Conservation (phyloP, 176 grass and related monocot species). For the Lolium rigidum region DNA sequence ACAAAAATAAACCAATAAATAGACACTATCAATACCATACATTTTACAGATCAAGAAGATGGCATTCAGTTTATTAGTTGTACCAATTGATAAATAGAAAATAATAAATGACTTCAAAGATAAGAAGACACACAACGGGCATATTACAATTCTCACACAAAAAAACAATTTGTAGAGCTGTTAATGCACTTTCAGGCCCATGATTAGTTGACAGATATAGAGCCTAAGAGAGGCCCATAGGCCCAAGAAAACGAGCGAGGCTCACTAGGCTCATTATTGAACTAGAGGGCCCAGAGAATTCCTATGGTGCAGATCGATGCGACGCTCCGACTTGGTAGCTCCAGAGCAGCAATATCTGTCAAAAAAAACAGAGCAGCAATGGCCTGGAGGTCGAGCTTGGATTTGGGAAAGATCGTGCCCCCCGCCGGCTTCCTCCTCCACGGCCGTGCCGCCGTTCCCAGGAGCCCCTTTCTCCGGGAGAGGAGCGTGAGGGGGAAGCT, state of each 20-base stretch:
- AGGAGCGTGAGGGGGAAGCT: slow-evolving; percentile 11
- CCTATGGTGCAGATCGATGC: slow-evolving; percentile 42
- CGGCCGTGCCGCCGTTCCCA: not conserved
- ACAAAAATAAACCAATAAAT: not conserved
- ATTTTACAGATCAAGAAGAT: too few relatives aligned
- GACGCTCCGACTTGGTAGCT: slow-evolving; percentile 6
- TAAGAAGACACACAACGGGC: too few relatives aligned
- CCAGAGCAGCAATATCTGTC: too few relatives aligned
- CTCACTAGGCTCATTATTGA: too few relatives aligned
- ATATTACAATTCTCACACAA: too few relatives aligned
- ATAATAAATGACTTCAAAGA: too few relatives aligned
- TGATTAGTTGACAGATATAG: too few relatives aligned
- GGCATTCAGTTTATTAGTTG: not conserved
- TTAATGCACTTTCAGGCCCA: not conserved
- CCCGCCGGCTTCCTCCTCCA: slow-evolving; percentile 7
- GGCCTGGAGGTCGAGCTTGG: slow-evolving; percentile 39
- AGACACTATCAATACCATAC: not conserved
- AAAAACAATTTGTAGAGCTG: too few relatives aligned
- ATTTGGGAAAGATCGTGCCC: not conserved
- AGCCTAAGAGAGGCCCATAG: not conserved
- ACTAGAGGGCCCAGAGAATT: too few relatives aligned
- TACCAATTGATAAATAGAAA: not conserved
- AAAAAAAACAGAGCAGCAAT: not conserved
- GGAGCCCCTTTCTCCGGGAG: not conserved
- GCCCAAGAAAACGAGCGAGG: not conserved